phyloP scores from a whole-genome alignment of 371 early-diverging fungal species.

The Syncephalastrum monosporum region DNA sequence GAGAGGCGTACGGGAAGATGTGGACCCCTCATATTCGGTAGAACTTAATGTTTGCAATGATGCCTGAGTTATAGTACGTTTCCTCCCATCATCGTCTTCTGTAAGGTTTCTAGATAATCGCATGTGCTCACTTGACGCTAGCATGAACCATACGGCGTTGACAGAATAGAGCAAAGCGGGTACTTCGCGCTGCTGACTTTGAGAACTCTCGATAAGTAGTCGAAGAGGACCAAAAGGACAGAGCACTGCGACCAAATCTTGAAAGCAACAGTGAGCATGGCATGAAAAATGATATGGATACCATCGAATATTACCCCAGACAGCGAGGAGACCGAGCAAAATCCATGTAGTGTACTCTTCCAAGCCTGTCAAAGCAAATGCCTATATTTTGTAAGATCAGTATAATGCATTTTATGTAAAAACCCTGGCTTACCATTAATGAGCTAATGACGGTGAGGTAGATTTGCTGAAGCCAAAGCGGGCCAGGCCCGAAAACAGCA shows the following conservation, averaged over 20 bases:
- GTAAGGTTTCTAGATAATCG: constrained; percentile 15
- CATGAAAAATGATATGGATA: too few species aligned
- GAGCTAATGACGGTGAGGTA: constrained; percentile 83
- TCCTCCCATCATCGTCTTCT: constrained; percentile 6
- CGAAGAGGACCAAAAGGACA: constrained; percentile 91
- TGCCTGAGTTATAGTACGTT: constrained; percentile 6
- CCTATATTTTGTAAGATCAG: constrained; percentile 34
- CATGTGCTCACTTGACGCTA: constrained; percentile 46
- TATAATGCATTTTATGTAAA: not conserved
- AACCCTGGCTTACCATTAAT: constrained; percentile 60
- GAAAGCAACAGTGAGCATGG: not conserved
- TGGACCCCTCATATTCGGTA: constrained; percentile 18
- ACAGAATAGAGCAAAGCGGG: constrained; percentile 82
- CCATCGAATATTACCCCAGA: constrained; percentile 68
- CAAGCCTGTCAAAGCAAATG: constrained; percentile 72
- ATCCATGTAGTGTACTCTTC: constrained; percentile 85
- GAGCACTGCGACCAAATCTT: constrained; percentile 85
- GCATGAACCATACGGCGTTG: constrained; percentile 81
- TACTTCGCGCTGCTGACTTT: constrained; percentile 69
- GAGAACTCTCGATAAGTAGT: constrained; percentile 77
- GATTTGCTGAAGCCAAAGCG: constrained; percentile 72
- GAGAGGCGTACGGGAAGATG: constrained; percentile 17
- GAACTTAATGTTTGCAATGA: not conserved
- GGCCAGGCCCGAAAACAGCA: constrained; percentile 84
- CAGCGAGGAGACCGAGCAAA: constrained; percentile 72